Percentiles rank a stretch among this genome's conserved stretches.
phyloP scores from a whole-genome alignment of 169 alveolate genomes.

The Ichthyophthirius multifiliis region DNA sequence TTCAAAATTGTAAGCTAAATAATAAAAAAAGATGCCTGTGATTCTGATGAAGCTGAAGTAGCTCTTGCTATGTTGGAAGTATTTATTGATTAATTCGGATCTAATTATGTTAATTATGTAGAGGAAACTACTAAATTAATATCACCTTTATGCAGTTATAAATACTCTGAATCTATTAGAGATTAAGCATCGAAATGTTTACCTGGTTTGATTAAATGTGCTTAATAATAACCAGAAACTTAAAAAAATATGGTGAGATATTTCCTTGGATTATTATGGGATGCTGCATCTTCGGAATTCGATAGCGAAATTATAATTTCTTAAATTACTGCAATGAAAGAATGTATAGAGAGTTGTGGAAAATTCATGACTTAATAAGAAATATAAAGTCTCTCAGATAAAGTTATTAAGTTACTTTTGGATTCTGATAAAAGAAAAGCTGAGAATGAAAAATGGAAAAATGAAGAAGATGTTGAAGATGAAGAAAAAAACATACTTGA shows the following conservation, averaged over 20 bases:
- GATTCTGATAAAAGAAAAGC: constrained; percentile 62
- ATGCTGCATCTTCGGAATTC: constrained; percentile 63
- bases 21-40: constrained; percentile 25
- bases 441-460: constrained; percentile 52
- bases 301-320: constrained; percentile 68
- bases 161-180: constrained; percentile 71
- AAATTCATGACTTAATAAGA: constrained; percentile 62
- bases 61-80: constrained; percentile 80
- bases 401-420: constrained; percentile 49
- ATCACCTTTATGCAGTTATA: constrained; percentile 49
- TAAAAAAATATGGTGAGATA: constrained; percentile 40
- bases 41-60: constrained; percentile 55
- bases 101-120: constrained; percentile 55
- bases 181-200: constrained; percentile 70
- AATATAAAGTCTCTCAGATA: constrained; percentile 62
- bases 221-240: constrained; percentile 28
- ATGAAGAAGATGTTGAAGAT: constrained; percentile 71
- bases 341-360: constrained; percentile 60
- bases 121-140: constrained; percentile 62
- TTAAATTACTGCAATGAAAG: constrained; percentile 67
- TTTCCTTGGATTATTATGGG: constrained; percentile 59
- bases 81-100: constrained; percentile 72
- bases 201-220: constrained; percentile 64
- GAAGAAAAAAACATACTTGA: constrained; percentile 66
- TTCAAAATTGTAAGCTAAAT: constrained; percentile 53